phyloP scores from a whole-genome alignment of 2,329 filamentous ascomycete genomes.

The Chrysoporthe cubensis region DNA sequence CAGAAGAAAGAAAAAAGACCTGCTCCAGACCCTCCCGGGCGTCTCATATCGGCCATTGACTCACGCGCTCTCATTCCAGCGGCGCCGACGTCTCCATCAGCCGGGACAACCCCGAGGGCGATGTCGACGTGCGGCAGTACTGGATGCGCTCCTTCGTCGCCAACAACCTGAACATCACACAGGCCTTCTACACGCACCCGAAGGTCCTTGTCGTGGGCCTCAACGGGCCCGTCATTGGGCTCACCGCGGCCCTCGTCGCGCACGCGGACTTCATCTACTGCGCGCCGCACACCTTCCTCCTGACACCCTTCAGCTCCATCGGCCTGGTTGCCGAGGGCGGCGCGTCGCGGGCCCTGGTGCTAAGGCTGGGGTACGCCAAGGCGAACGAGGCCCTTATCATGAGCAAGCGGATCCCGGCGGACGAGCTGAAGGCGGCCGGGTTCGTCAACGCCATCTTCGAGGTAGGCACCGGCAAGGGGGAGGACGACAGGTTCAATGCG shows the following conservation, averaged over 20 bases:
- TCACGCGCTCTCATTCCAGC: constrained; percentile 47
- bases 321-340: constrained; percentile 91
- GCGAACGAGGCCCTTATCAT: constrained; percentile 94
- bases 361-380: constrained; percentile 76
- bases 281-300: constrained; percentile 77
- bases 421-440: constrained; percentile 75
- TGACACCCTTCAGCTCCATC: constrained; percentile 89
- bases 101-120: constrained; percentile 45
- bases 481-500: constrained; percentile 70
- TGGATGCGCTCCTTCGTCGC: constrained; percentile 75
- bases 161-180: constrained; percentile 87
- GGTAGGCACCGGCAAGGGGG: constrained; percentile 53
- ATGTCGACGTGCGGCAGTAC: constrained; percentile 48
- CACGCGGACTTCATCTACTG: constrained; percentile 94
- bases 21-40: background rate
- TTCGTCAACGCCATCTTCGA: constrained; percentile 86
- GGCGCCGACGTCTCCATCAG: constrained; percentile 76
- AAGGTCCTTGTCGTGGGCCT: constrained; percentile 91
- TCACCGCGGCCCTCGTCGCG: constrained; percentile 80
- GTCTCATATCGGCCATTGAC: constrained; percentile 17
- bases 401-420: constrained; percentile 74
- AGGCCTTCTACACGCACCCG: constrained; percentile 89
- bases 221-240: constrained; percentile 88
- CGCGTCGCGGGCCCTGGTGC: constrained; percentile 76
- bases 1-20: constrained; percentile 1